These are phyloP conservation scores for Chaetomium strumarium DNA, from an alignment of 2,329 filamentous ascomycete species.

Conservation along the genomic window DNA sequence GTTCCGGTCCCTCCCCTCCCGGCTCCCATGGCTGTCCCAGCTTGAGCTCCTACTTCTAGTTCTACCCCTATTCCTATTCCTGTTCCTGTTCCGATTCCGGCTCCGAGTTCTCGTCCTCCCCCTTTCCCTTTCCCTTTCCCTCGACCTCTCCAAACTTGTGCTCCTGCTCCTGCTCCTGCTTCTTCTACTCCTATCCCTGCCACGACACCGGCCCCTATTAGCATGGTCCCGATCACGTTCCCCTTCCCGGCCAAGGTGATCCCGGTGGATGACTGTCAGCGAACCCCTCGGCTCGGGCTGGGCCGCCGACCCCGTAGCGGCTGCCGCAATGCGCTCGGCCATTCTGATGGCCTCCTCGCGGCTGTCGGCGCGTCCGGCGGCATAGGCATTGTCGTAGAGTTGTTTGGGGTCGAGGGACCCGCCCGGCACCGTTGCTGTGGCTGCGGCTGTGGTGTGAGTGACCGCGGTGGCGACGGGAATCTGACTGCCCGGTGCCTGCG, in stretches of 20 bases:
- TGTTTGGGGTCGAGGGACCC: background rate
- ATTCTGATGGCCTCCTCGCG: constrained; percentile 12
- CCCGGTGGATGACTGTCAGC: background rate
- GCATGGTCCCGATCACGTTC: background rate
- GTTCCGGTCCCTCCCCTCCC: background rate
- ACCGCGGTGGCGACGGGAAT: no score
- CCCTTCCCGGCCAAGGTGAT: background rate
- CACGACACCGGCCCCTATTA: background rate
- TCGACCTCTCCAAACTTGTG: no score
- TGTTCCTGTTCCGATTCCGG: background rate
- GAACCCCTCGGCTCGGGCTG: background rate
- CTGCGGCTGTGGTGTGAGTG: background rate
- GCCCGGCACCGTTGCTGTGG: background rate
- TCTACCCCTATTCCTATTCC: background rate
- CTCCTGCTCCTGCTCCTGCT: background rate
- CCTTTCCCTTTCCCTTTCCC: background rate
- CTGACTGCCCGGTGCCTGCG: background rate
- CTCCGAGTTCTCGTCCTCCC: background rate
- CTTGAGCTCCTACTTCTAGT: background rate
- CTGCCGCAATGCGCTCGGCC: constrained; percentile 8
- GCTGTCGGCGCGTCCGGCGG: constrained; percentile 6
- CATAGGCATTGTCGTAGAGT: constrained; percentile 9
- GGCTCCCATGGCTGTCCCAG: background rate
- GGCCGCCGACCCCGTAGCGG: background rate
- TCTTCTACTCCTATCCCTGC: background rate